Base-by-base conservation (phyloP, 768 basidiomycete genomes). In the Gymnopilus junonius region DNA sequence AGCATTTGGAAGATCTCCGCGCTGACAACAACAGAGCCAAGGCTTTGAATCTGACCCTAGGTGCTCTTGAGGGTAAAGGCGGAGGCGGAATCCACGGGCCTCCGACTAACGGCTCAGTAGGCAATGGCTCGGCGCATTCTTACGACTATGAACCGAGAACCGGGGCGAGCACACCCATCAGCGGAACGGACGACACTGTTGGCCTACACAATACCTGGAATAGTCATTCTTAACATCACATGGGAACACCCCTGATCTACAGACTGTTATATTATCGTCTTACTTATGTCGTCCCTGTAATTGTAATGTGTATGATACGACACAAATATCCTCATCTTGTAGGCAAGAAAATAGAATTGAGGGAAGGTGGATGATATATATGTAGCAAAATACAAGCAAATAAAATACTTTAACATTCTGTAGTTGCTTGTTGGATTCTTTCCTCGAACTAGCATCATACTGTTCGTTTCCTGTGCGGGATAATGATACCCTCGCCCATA, bases 1-100 rank as follows among this genome's bases (percentile, higher is more conserved):
- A 79, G 37, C 80, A 87, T 63, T 71, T 99, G 40, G 94, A 98
- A 75, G 80, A 77, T 37, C 71, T 94, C 59, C 85, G 97, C 20
- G 90, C 91, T 37, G 97, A 99, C 71, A 92, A 93, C 70, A 84
- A 85, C 27, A 91, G 94, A 74, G 76, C 78, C 23, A 89, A 89
- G 76, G 69, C 53, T 50, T 60, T 76, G 29, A 67, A 73, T 25
- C 74, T 74, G n/a, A 75, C 70, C 35, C 42, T 73, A 6, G 77
- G 75, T 25, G 69, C 70, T 25, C 50, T 74, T n/a, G 80, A 79
- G 48, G 76, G 74, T 20, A 80, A 80, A 55, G 71, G 71, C 25
- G 77, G 72, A 15, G 77, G 73, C 45, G 67, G 63, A 39, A 65
- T 74, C 68, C 55, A 60, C 25, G 56, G 42, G 7, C 51, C 31